These are phyloP conservation scores for Phytopythium oedochilum DNA, from an alignment of 352 stramenopile genomes.

Conservation along the genomic window DNA sequence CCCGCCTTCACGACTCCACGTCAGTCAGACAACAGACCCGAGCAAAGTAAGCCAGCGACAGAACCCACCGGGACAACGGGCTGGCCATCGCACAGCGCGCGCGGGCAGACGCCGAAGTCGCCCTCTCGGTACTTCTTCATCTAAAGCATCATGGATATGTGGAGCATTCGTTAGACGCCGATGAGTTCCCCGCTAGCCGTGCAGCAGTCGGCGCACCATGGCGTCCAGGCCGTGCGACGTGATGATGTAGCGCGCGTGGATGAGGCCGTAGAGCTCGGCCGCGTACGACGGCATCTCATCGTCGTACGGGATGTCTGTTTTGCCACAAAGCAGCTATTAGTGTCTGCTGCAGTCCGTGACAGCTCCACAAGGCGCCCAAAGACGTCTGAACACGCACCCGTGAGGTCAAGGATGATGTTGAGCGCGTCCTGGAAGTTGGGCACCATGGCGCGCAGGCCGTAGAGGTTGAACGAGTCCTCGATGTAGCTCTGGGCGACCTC, in stretches of 20 bases:
- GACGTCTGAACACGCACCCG: conserved; percentile 47
- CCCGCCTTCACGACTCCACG: conserved; percentile 39
- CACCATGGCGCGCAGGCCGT: conserved; percentile 85
- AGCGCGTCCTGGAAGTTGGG: conserved; percentile 89
- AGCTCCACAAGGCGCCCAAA: too few relatives aligned
- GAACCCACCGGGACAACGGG: conserved; percentile 71
- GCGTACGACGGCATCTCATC: conserved; percentile 84
- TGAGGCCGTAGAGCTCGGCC: conserved; percentile 87
- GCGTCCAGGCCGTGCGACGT: conserved; percentile 83
- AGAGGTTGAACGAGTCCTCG: conserved; percentile 93
- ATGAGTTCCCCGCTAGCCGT: neutral
- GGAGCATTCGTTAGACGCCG: neutral
- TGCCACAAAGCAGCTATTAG: neutral
- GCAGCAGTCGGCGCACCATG: conserved; percentile 49
- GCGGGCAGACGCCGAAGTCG: conserved; percentile 84
- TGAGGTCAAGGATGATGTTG: conserved; percentile 92
- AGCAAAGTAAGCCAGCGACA: neutral
- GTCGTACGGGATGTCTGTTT: conserved; percentile 85
- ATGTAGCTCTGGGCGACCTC: conserved; percentile 91
- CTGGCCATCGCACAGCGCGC: conserved; percentile 79
- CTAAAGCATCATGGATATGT: too few relatives aligned
- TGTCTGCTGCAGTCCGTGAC: too few relatives aligned
- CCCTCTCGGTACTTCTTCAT: conserved; percentile 89
- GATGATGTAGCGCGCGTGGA: conserved; percentile 89
- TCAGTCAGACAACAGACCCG: neutral